Conservation (phyloP, 208 protist species). For the Leishmania tropica region DNA sequence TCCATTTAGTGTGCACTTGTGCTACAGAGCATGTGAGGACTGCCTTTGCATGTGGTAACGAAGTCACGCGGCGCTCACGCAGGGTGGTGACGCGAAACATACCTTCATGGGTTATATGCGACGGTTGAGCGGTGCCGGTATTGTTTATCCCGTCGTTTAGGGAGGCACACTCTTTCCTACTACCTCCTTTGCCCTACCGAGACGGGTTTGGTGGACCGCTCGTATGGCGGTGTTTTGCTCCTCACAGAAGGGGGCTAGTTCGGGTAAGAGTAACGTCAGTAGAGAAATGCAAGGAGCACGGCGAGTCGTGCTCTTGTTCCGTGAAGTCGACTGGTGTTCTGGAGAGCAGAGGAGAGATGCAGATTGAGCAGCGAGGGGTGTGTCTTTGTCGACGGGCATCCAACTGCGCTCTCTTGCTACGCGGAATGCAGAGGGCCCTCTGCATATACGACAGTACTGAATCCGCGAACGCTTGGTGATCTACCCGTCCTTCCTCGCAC, state of each 20-base stretch:
- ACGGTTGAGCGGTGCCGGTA: background rate
- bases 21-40: background rate
- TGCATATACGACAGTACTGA: background rate
- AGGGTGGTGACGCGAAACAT: background rate
- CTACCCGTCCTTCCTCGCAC: too few species aligned
- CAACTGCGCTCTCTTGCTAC: background rate
- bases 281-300: background rate
- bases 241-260: background rate
- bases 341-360: background rate
- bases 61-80: background rate
- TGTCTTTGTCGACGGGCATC: background rate
- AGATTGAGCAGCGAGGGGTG: background rate
- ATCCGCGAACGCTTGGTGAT: background rate
- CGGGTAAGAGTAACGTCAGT: background rate
- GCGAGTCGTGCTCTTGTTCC: background rate
- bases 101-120: background rate
- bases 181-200: background rate
- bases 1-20: background rate
- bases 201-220: background rate
- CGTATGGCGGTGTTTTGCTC: background rate
- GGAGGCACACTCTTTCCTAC: background rate
- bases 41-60: background rate
- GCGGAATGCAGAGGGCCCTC: background rate
- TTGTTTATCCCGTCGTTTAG: background rate
- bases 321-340: background rate